Evolutionary conservation across 345 rosid genomes (phyloP).

Genomic region (Acer negundo): DNA sequence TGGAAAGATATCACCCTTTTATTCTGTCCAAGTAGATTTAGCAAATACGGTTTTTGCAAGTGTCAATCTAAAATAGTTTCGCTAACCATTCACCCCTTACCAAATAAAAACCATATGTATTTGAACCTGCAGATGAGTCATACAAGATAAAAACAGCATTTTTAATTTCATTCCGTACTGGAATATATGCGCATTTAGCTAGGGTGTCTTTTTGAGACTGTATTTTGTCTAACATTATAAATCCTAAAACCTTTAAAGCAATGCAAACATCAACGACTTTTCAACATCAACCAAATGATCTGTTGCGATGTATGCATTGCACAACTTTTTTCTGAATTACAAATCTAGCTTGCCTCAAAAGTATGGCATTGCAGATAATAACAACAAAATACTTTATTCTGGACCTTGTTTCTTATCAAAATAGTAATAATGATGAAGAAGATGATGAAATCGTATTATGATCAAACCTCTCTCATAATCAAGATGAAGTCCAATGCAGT

Average conservation of each 20-base stretch:
- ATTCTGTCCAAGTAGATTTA: not conserved
- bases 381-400: not conserved
- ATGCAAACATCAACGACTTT: slow-evolving; percentile 1
- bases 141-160: not conserved
- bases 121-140: not conserved
- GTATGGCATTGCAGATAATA: slow-evolving; percentile 11
- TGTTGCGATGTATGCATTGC: not conserved
- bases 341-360: slow-evolving; percentile 4
- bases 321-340: not conserved
- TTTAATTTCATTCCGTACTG: not conserved
- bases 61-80: not conserved
- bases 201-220: not conserved
- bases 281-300: not conserved
- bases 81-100: not conserved
- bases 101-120: not conserved
- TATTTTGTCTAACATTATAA: not conserved
- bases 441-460: not conserved
- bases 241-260: not conserved
- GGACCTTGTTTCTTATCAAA: not conserved
- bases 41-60: not conserved
- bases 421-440: not conserved
- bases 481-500: slow-evolving; percentile 80
- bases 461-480: slow-evolving; percentile 70
- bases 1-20: not conserved
- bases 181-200: not conserved